Evolutionary conservation across 225 moss, liverwort and hornwort genomes (phyloP), one percentile per base, ranked within the genome.

Genomic region (Polytrichum commune): DNA sequence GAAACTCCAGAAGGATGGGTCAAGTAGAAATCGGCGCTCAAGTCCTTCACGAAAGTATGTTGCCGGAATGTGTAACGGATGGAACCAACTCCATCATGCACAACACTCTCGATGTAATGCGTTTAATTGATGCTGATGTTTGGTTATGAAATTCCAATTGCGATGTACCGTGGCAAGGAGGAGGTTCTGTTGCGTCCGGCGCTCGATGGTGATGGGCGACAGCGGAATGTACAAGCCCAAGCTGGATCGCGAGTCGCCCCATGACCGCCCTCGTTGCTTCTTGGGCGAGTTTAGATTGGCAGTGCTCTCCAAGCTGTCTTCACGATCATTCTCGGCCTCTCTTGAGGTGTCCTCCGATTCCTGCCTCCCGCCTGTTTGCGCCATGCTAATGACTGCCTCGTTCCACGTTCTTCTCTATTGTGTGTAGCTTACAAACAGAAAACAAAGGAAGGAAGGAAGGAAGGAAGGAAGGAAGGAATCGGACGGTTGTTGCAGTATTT

Each of bases 161-260:
- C 18, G 19, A 46, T 27, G 2, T 71, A 71, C 71, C 38, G 24
- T 71, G 24, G 61, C 28, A 6, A 71, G 62, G 24, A 62, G 60
- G 30, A 32, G 28, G 32, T 62, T 71, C 8, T 62, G 64, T 65
- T 73, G 64, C 28, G 18, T n/a, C 26, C 61, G 65, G 64, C 54
- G 73, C 27, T 66, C 65, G 16, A 71, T 24, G 19, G 61, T 71
- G 23, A 65, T 53, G 19, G 73, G 64, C 19, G 66, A 28, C 53
- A 28, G 65, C 16, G 73, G 64, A 29, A 61, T 54, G 61, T 65
- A 73, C 54, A 66, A 46, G 18, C 71, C 71, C 57, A 65, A 18
- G 65, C 63, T 58, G 53, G 54, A 18, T 29, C 73, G 53, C 65
- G 18, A 19, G 26, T 53, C 27, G 65, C 66, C 28, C 73, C 73